Percentiles rank a stretch among this genome's conserved stretches.
These are phyloP conservation scores for Penicillium sp. DNA, from an alignment of 2,329 filamentous ascomycete species.

Conservation along the genomic window DNA sequence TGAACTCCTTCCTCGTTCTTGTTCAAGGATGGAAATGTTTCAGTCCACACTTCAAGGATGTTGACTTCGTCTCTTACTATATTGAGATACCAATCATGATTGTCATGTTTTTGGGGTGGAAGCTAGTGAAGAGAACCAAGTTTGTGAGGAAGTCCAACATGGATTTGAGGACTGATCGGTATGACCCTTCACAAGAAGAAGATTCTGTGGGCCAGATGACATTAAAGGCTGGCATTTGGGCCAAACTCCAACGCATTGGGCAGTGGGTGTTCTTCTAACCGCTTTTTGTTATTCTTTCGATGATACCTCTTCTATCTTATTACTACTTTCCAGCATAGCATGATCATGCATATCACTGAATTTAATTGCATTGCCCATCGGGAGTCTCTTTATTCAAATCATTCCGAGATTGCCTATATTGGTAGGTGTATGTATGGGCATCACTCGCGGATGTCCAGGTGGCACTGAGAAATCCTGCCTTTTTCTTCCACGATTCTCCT, in stretches of 20 bases:
- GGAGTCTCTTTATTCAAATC: too few relatives aligned
- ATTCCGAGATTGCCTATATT: too few relatives aligned
- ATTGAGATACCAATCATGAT: slow-evolving; percentile 64
- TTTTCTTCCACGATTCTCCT: too few relatives aligned
- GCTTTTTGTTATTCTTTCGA: background rate
- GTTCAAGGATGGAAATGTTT: slow-evolving; percentile 64
- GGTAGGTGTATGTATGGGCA: too few relatives aligned
- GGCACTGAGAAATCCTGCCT: too few relatives aligned
- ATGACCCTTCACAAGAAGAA: slow-evolving; percentile 28
- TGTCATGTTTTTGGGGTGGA: slow-evolving; percentile 58
- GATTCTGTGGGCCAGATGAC: slow-evolving; percentile 27
- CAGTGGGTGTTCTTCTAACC: slow-evolving; percentile 43
- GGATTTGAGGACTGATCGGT: slow-evolving; percentile 55
- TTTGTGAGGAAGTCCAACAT: slow-evolving; percentile 50
- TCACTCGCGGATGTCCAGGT: too few relatives aligned
- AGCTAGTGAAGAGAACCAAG: slow-evolving; percentile 50
- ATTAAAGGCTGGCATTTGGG: slow-evolving; percentile 11
- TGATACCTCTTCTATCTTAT: slow-evolving; percentile 4
- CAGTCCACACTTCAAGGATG: slow-evolving; percentile 57
- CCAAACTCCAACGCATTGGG: slow-evolving; percentile 33
- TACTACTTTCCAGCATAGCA: background rate
- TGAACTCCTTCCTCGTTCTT: slow-evolving; percentile 62
- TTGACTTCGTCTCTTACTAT: slow-evolving; percentile 66
- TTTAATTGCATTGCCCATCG: too few relatives aligned
- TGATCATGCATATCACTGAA: background rate